Evolutionary conservation across 2,329 filamentous ascomycete genomes (phyloP), one percentile per base, ranked within the genome.

Genomic region (Madurella fahalii): DNA sequence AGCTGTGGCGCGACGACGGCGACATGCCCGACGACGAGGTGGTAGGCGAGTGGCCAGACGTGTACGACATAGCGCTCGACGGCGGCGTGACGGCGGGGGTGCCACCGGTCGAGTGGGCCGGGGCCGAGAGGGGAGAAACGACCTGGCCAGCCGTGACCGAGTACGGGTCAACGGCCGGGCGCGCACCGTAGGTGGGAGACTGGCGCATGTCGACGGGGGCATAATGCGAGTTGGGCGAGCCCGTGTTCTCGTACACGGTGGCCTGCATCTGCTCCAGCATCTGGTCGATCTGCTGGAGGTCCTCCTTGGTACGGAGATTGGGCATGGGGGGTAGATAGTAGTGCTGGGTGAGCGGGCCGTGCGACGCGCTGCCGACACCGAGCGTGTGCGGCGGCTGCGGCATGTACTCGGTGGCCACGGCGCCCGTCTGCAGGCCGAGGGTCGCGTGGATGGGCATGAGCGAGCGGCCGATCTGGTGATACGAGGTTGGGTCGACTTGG

Each of bases 201-300:
- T 80, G 75, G 60, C 83, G 81, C 71, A 81, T 77, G 61, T 78
- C 79, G 52, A 81, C 75, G 56, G 85, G 84, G 59, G 91, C 84
- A 64, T 89, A 87, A 55, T 95, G 82, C 54, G 89, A 88, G 42
- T 87, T 86, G 2, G 90, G 86, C 48, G 91, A 86, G 64, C 85
- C 89, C 52, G 91, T 86, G 70, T 87, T 95, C 74, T 97, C 94
- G 69, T 97, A 97, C 47, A 97, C 90, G 44, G 93, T 96, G 61
- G 87, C 86, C 73, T 96, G 92, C 79, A 97, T 93, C 73, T 96
- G 90, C 73, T 96, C 91, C 52, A 99, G 82, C 70, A 97, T 89
- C 67, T 91, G 88, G 70, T 97, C 94, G 66, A 97, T 92, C 69
- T 95, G 91, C 69, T 95, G 77, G 42, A 99, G 79, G 69, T 99